Base-by-base conservation (phyloP, 257 asterid genomes). In the Solanum raphanifolium region DNA sequence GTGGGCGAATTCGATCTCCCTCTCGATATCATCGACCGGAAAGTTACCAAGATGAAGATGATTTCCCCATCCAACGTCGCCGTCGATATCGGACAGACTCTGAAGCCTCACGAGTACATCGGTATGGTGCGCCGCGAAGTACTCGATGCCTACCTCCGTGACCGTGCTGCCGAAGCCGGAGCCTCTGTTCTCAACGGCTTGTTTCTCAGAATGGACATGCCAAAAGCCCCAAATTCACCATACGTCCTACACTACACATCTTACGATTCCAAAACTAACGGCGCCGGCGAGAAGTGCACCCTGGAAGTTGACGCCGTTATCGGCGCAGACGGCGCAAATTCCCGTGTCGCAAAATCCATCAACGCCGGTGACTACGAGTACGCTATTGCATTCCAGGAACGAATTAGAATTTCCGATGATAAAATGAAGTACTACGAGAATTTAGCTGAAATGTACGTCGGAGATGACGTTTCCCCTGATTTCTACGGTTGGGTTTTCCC, bases 121-220 rank as follows among this genome's bases (percentile, higher is more conserved):
- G 98, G 98, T 3, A 95, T 96, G 99, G 98, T 96, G 91, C 98
- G 98, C 86, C 99, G 99, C 5, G 98, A 96, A 71, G 94, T 96
- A 1, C 98, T 96, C 74, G 98, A 96, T 73, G 86, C 93, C 71
- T 95, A 93, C 91, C 98, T 95, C 89, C 98, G 99, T 27, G 95
- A 95, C 76, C 95, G 98, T 29, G 99, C 99, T 25, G 87, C 92
- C 86, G 52, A 83, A 48, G 92, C 98, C 38, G 99, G 99, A 2
- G 98, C 98, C 74, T 87, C 92, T 58, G 92, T 96, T 29, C 94
- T 96, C 75, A 96, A 96, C 91, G 98, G 99, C 9, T 91, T 96
- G 1, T 95, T 96, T 90, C 32, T 95, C 39, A 95, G 94, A 76
- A 95, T 96, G 98, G 99, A 96, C 88, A 85, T 93, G 11, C 98